Evolutionary conservation across 371 early-diverging fungal species (phyloP).

Genomic region (Phascolomyces articulosus): DNA sequence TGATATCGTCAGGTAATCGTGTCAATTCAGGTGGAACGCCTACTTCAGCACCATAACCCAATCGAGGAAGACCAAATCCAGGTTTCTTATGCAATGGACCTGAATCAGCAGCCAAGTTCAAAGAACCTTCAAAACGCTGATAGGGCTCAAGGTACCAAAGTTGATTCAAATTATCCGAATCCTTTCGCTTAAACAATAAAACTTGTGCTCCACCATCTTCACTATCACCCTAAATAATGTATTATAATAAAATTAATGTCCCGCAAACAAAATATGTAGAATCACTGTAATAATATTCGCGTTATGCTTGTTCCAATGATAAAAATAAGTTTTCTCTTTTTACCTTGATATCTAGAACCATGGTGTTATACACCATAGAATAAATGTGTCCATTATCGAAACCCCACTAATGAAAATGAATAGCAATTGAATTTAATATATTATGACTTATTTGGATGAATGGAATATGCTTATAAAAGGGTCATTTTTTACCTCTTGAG

Average conservation of each 20-base stretch:
- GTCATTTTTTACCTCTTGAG: slow-evolving; percentile 38
- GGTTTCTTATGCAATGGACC: slow-evolving; percentile 45
- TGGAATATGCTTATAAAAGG: neutral
- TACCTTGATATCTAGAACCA: slow-evolving; percentile 55
- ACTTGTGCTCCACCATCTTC: slow-evolving; percentile 50
- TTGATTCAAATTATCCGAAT: slow-evolving; percentile 47
- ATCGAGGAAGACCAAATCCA: slow-evolving; percentile 45
- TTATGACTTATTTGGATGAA: neutral
- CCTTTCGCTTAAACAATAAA: slow-evolving; percentile 48
- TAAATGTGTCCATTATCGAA: slow-evolving; percentile 49
- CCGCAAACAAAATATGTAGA: no score
- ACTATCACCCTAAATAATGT: slow-evolving; percentile 31
- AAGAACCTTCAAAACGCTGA: slow-evolving; percentile 36
- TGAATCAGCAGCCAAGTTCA: slow-evolving; percentile 36
- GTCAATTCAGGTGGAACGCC: slow-evolving; percentile 46
- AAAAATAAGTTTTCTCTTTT: no score
- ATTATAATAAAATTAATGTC: no score
- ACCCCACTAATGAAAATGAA: slow-evolving; percentile 32
- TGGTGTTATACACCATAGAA: slow-evolving; percentile 41
- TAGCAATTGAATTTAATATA: neutral
- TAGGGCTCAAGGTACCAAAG: slow-evolving; percentile 51
- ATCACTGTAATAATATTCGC: no score
- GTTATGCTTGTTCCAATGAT: no score
- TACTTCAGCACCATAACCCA: slow-evolving; percentile 50
- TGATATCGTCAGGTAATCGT: slow-evolving; percentile 38